Evolutionary conservation across 495 filamentous ascomycete species (phyloP).

Genomic region (Platismatia glauca): DNA sequence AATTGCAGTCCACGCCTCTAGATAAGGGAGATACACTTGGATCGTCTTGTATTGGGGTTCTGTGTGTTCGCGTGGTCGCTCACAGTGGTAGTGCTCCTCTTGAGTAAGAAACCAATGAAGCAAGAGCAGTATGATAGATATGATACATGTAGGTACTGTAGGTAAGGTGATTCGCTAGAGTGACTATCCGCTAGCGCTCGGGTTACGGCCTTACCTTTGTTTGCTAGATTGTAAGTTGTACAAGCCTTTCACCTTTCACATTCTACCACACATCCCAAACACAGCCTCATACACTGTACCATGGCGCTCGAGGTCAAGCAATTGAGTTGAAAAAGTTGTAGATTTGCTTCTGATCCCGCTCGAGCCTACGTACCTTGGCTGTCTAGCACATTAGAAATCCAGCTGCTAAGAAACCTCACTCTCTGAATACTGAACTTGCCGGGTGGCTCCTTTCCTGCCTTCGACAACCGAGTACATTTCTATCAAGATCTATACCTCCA

Average conservation of each 20-base stretch:
- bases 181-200: not conserved
- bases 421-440: not conserved
- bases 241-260: not conserved
- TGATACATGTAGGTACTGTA: no score
- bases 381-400: not conserved
- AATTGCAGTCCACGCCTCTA: slow-evolving; percentile 18
- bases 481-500: no score
- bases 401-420: not conserved
- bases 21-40: not conserved
- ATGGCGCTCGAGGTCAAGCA: no score
- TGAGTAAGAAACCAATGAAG: not conserved
- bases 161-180: not conserved
- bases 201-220: not conserved
- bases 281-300: not conserved
- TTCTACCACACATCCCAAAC: not conserved
- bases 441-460: not conserved
- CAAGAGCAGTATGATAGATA: not conserved
- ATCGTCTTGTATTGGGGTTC: slow-evolving; percentile 5
- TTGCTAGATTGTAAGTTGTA: not conserved
- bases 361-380: not conserved
- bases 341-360: not conserved
- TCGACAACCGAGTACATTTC: not conserved
- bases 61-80: slow-evolving; percentile 6
- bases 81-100: slow-evolving; percentile 1
- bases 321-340: not conserved